A percentile compares a stretch with the other conserved stretches of the same genome.
Evolutionary conservation across 768 basidiomycete genomes (phyloP).

Genomic region (Mycena indigotica): DNA sequence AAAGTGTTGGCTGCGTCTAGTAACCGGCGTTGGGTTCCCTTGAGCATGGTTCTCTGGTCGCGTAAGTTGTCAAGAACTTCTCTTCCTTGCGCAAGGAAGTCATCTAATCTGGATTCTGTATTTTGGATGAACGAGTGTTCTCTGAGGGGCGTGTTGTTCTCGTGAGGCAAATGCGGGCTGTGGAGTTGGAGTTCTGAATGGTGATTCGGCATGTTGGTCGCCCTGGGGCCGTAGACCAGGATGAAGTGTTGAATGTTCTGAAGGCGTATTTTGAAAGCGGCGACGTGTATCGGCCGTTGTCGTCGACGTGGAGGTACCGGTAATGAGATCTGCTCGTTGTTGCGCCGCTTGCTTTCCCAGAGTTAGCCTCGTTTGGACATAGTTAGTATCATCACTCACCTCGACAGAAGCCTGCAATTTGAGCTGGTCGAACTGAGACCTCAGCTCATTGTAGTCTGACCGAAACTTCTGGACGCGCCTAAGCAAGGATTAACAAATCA

Average conservation of each 20-base stretch:
- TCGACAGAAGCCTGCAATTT: constrained; percentile 61
- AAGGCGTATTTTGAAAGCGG: constrained; percentile 56
- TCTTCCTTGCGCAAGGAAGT: constrained; percentile 88
- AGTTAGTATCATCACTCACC: constrained; percentile 36
- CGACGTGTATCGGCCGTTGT: constrained; percentile 65
- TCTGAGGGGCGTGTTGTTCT: constrained; percentile 76
- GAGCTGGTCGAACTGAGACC: constrained; percentile 77
- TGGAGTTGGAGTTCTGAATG: constrained; percentile 68
- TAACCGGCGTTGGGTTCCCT: constrained; percentile 88
- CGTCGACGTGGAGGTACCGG: constrained; percentile 43
- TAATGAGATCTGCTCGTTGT: constrained; percentile 67
- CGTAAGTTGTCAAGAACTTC: constrained; percentile 90
- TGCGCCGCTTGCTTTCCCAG: constrained; percentile 55
- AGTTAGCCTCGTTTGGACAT: not conserved
- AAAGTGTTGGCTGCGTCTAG: constrained; percentile 92
- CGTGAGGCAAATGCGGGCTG: constrained; percentile 57
- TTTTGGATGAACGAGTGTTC: constrained; percentile 90
- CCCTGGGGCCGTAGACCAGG: constrained; percentile 52
- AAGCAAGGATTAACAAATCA: constrained; percentile 9
- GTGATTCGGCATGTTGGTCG: constrained; percentile 73
- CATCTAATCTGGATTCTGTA: constrained; percentile 81
- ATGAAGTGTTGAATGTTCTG: constrained; percentile 54
- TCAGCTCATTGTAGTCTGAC: constrained; percentile 81
- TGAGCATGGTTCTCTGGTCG: constrained; percentile 90
- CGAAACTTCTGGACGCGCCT: constrained; percentile 95